Conservation (phyloP, 1,139 yeast genomes). For the Suhomyces coccinellae region DNA sequence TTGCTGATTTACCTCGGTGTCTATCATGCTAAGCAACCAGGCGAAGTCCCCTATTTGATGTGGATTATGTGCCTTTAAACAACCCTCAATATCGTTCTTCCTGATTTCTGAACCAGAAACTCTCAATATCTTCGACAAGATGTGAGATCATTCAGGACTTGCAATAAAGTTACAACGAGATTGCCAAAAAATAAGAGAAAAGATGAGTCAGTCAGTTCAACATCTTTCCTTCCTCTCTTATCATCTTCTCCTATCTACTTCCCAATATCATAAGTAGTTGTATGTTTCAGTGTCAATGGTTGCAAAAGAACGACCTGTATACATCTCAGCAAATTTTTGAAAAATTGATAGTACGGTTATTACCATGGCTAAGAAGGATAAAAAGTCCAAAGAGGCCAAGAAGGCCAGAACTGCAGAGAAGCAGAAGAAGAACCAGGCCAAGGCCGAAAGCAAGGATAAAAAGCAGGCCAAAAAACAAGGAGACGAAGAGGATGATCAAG, state of each 20-base stretch:
- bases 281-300: constrained; percentile 1
- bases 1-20: too few species aligned
- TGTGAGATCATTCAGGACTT: too few species aligned
- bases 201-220: neutral
- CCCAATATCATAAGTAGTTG: neutral
- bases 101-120: too few species aligned
- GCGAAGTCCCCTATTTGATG: too few species aligned
- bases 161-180: too few species aligned
- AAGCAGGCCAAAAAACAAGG: constrained; percentile 74
- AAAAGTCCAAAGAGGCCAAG: constrained; percentile 86
- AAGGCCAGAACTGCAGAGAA: constrained; percentile 88
- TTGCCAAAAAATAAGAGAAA: too few species aligned
- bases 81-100: too few species aligned
- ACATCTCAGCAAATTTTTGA: neutral
- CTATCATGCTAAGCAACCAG: too few species aligned
- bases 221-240: neutral
- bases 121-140: too few species aligned
- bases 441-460: constrained; percentile 72
- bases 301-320: constrained; percentile 8
- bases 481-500: constrained; percentile 83
- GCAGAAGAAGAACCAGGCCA: constrained; percentile 69
- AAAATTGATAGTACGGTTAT: neutral
- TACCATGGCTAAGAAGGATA: constrained; percentile 83
- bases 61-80: too few species aligned
- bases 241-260: neutral